Evolutionary conservation across 2,329 filamentous ascomycete species (phyloP), one percentile per base, ranked within the genome.

Genomic region (Colletotrichum trifolii): DNA sequence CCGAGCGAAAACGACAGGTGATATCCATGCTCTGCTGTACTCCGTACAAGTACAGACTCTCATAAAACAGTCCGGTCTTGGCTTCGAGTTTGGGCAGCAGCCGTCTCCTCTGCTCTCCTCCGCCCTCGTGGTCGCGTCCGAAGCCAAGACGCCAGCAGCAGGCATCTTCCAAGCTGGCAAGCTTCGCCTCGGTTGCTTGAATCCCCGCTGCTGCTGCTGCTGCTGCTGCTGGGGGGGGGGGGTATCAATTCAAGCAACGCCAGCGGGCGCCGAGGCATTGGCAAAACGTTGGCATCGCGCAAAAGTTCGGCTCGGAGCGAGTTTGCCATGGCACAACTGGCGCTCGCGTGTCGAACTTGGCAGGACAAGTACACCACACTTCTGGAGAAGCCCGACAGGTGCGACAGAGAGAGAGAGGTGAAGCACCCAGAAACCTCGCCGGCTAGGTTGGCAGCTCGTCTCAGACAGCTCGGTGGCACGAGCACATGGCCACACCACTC

Each of bases 261-360:
- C 55, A 46, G 57, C 45, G 48, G 35, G 43, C 57, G 61, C 56
- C 56, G 61, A 64, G 63, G 33, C 52, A 57, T 57, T 38, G 63
- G 42, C 58, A 42, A 47, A 25, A 25, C 25, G 25, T 25, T 25
- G 25, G 25, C 25, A 25, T 17, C 47, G 49, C 45, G 36, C 52
- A 42, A 56, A 52, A 52, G 52, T 63, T 54, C 58, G 52, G 17
- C 15, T 46, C 42, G 13, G 42, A 43, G 42, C 42, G 13, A 40
- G 38, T 40, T 40, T 64, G 48, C 55, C 60, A 55, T 64, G 60
- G 39, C 25, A 25, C 55, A 54, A 40, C 52, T 45, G 25, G 25
- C 5, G 25, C 25, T 42, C 10, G 10, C 53, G 42, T 34, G 42
- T 17, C 42, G n/a, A 3, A 3, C 36, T 7, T 10, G 17, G 40